phyloP scores from a whole-genome alignment of 2,329 filamentous ascomycete genomes.

The Penicillium fuscoglaucum region DNA sequence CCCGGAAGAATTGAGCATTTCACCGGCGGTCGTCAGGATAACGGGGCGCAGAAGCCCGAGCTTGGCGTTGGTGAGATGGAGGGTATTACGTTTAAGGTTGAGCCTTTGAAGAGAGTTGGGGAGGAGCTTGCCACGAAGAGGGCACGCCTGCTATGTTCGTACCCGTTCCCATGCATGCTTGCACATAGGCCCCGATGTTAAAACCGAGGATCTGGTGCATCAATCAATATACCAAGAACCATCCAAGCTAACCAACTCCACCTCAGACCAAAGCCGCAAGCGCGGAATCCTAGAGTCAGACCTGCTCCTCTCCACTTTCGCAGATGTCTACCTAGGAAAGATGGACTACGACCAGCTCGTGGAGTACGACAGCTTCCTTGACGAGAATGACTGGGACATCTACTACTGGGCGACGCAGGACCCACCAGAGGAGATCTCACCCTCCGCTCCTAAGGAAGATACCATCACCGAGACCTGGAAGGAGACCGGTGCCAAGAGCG shows the following conservation, averaged over 20 bases:
- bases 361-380: constrained; percentile 88
- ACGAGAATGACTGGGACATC: constrained; percentile 99
- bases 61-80: constrained; percentile 84
- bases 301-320: constrained; percentile 94
- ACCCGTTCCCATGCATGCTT: constrained; percentile 1
- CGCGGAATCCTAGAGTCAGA: constrained; percentile 94
- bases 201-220: neutral
- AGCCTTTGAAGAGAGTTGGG: constrained; percentile 80
- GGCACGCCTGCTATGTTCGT: constrained; percentile 71
- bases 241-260: constrained; percentile 9
- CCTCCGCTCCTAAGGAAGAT: constrained; percentile 40
- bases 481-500: constrained; percentile 55
- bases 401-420: constrained; percentile 99
- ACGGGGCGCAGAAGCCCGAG: constrained; percentile 59
- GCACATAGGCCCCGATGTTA: neutral
- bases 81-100: constrained; percentile 80
- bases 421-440: constrained; percentile 53
- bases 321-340: constrained; percentile 69
- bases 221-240: neutral
- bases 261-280: constrained; percentile 89
- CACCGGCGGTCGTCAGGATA: constrained; percentile 63
- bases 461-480: constrained; percentile 50
- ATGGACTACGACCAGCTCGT: constrained; percentile 74
- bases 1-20: constrained; percentile 65
- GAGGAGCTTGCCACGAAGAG: constrained; percentile 85